Evolutionary conservation across 73 alveolate species (phyloP).

Genomic region (Tetrahymena elliotti): DNA sequence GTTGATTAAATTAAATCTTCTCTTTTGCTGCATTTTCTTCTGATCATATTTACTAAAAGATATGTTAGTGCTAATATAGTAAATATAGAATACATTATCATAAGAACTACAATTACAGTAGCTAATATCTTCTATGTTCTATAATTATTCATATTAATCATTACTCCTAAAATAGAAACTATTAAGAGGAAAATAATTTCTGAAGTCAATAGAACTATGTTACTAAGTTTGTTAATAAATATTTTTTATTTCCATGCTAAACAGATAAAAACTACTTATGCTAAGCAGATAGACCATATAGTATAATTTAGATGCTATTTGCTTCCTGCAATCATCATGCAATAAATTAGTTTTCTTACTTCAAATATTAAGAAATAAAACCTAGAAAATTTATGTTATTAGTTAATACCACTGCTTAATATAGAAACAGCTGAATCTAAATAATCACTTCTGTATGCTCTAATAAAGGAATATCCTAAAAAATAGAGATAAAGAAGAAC

Average conservation of each 20-base stretch:
- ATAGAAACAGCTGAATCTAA: background rate
- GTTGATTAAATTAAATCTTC: background rate
- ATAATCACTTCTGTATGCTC: background rate
- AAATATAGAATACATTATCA: background rate
- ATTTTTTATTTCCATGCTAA: background rate
- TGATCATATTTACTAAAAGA: background rate
- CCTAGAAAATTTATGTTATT: background rate
- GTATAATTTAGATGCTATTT: background rate
- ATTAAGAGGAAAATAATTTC: background rate
- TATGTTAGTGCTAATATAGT: background rate
- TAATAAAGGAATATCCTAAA: background rate
- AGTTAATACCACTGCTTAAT: background rate
- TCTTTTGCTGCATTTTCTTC: background rate
- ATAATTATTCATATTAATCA: background rate
- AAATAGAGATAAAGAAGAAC: background rate
- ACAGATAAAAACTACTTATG: background rate
- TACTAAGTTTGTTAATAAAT: background rate
- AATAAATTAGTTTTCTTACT: background rate
- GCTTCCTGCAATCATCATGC: background rate
- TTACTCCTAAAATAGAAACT: background rate
- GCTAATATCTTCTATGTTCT: background rate
- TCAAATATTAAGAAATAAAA: background rate
- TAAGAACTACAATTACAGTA: background rate
- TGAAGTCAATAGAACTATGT: background rate
- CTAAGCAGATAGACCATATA: background rate